Evolutionary conservation across 805 yeast genomes (phyloP), one percentile per base, ranked within the genome.

Genomic region (Dipodascus geniculatus): DNA sequence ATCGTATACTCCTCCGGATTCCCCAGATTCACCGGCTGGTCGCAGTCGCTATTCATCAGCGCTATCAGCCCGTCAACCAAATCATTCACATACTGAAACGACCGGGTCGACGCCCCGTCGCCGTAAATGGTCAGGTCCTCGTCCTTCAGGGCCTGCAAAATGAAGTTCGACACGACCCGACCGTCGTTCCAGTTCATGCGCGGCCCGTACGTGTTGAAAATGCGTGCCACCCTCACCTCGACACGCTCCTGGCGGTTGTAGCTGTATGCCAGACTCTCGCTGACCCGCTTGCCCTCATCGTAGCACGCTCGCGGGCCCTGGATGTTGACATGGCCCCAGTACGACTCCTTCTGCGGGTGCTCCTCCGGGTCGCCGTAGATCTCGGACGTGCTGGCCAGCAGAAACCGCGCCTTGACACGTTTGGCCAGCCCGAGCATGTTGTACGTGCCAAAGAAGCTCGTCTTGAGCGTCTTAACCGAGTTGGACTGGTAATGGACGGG

Each of bases 131-230:
- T 57, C 50, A 61, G 48, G 35, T 61, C 58, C 47, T 61, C 65
- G 49, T 55, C 54, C 48, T 58, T 58, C 17, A 61, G 55, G 19
- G 65, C 65, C 52, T 61, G 65, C 23, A 61, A 31, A 23, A 61
- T 61, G 54, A 61, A 61, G 22, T 61, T 61, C 24, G 65, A 62
- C 19, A 61, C 65, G 11, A 61, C 65, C 20, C 65, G 49, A 2
- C 65, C 65, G 23, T 61, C 65, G 49, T 61, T 61, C 65, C 65
- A 61, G 42, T 58, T 60, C 65, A 61, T 61, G 23, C 65, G 53
- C 3, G 65, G 65, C 9, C 65, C 65, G 42, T 60, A 61, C 16
- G 65, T 61, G 51, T 61, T 61, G 55, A 61, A 61, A 20, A 61
- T 61, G 4, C 65, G 56, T 2, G 65, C 65, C 16, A 61, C 63